phyloP scores from a whole-genome alignment of 169 alveolate genomes.

The Plasmodium reichenowi region DNA sequence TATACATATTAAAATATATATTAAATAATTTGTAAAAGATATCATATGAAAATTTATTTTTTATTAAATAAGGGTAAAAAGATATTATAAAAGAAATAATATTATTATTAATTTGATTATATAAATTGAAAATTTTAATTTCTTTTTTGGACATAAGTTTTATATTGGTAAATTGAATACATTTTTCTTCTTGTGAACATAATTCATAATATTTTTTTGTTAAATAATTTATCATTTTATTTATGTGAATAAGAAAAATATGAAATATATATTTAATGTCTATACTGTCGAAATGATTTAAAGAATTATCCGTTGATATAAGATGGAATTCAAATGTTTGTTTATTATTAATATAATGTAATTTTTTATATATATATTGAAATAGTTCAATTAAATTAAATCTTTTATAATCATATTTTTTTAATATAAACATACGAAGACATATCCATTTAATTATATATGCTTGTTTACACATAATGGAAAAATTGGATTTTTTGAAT shows the following conservation, averaged over 20 bases:
- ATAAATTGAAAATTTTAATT: background rate
- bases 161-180: background rate
- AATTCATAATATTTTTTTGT: background rate
- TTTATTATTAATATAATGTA: constrained; percentile 11
- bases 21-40: constrained; percentile 40
- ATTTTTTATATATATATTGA: constrained; percentile 33
- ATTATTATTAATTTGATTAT: constrained; percentile 24
- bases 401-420: constrained; percentile 26
- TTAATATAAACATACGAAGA: constrained; percentile 40
- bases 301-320: constrained; percentile 1
- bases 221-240: background rate
- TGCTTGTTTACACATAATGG: constrained; percentile 50
- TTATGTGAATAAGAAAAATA: constrained; percentile 9
- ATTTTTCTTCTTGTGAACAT: background rate
- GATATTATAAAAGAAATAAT: constrained; percentile 18
- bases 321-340: constrained; percentile 14
- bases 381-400: constrained; percentile 9
- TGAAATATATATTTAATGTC: constrained; percentile 15
- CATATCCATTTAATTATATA: constrained; percentile 37
- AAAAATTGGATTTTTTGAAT: constrained; percentile 15
- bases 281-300: background rate
- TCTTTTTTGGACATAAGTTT: background rate
- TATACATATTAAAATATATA: constrained; percentile 45
- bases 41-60: constrained; percentile 36
- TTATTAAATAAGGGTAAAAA: constrained; percentile 57